phyloP scores from a whole-genome alignment of 768 basidiomycete species.

The Pholiota molesta region DNA sequence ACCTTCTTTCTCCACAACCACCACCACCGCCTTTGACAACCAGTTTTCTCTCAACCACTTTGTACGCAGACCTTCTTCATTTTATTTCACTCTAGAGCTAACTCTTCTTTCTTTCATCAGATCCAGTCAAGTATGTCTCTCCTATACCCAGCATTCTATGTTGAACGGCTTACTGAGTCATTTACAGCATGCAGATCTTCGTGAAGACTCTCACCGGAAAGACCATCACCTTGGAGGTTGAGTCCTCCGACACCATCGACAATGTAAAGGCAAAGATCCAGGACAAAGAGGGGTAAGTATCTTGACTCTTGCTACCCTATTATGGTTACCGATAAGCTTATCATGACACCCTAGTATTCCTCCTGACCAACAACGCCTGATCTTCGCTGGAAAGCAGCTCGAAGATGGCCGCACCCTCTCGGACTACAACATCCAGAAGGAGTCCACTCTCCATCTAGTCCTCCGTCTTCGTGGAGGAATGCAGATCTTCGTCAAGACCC shows the following conservation, averaged over 20 bases:
- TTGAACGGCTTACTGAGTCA: conserved; percentile 4
- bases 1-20: conserved; percentile 21
- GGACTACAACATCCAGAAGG: conserved; percentile 23
- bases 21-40: conserved; percentile 10
- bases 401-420: conserved; percentile 23
- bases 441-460: conserved; percentile 21
- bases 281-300: conserved; percentile 30
- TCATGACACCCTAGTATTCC: conserved; percentile 15
- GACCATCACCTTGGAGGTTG: conserved; percentile 23
- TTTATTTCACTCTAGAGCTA: neutral
- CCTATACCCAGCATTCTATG: conserved; percentile 10
- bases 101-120: neutral
- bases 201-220: conserved; percentile 35
- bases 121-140: conserved; percentile 12
- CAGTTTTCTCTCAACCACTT: conserved; percentile 4
- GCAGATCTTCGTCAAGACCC: conserved; percentile 63
- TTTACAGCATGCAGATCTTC: conserved; percentile 35
- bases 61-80: conserved; percentile 6
- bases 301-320: neutral
- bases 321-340: conserved; percentile 13
- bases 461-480: conserved; percentile 21
- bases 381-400: conserved; percentile 24
- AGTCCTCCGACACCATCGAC: conserved; percentile 46
- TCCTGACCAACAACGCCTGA: conserved; percentile 21
- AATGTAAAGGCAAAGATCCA: conserved; percentile 56